Percentiles rank a stretch among this genome's conserved stretches.
These are phyloP conservation scores for Pyrrhoderma lamaoense DNA, from an alignment of 1,284 basidiomycete species.

Conservation along the genomic window DNA sequence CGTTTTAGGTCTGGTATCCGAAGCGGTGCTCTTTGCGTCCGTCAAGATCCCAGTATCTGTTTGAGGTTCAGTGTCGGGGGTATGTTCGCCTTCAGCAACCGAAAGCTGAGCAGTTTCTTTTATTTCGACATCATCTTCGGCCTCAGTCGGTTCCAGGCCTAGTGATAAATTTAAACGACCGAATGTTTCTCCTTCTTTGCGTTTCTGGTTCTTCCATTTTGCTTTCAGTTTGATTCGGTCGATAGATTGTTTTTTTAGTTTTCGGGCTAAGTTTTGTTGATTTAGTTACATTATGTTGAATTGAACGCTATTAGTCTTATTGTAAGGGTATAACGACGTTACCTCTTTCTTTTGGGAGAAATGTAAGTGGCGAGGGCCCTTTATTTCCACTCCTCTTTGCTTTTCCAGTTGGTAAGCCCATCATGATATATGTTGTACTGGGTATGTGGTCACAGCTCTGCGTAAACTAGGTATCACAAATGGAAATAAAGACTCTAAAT, in stretches of 20 bases:
- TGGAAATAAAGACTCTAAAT: too few species aligned
- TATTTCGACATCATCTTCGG: background rate
- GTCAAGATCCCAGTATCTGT: too few species aligned
- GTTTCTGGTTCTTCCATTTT: conserved; percentile 72
- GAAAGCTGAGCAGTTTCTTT: background rate
- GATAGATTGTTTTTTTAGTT: conserved; percentile 68
- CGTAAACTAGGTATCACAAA: background rate
- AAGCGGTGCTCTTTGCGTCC: too few species aligned
- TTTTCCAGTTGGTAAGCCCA: background rate
- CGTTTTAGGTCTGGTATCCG: too few species aligned
- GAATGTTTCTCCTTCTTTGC: conserved; percentile 38
- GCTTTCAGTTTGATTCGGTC: conserved; percentile 65
- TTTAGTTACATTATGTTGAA: background rate
- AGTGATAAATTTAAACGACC: too few species aligned
- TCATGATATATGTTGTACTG: background rate
- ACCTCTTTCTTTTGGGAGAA: conserved; percentile 60
- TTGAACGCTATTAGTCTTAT: background rate
- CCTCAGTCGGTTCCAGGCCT: too few species aligned
- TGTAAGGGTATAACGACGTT: conserved; percentile 19
- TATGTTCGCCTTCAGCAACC: background rate
- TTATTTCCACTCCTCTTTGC: conserved; percentile 37
- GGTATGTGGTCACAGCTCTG: background rate
- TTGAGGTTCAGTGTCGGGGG: too few species aligned
- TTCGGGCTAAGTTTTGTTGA: conserved; percentile 51
- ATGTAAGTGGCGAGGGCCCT: conserved; percentile 59